Conservation (phyloP, 768 basidiomycete species). For the Mycena latifolia region DNA sequence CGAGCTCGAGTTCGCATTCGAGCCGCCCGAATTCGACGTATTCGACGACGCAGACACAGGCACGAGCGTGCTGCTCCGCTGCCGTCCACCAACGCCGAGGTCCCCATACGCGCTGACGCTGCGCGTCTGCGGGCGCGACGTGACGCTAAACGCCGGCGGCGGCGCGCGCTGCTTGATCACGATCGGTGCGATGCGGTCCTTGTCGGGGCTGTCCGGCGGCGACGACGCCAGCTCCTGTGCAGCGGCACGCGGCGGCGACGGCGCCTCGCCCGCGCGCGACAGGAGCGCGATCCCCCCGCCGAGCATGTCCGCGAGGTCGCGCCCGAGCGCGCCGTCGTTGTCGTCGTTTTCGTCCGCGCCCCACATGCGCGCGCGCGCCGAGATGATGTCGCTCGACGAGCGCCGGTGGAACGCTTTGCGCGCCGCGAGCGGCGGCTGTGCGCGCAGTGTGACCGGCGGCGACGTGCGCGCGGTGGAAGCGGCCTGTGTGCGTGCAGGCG, state of each 20-base stretch:
- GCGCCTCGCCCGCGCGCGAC: conserved; percentile 35
- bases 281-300: conserved; percentile 59
- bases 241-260: conserved; percentile 18
- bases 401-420: conserved; percentile 35
- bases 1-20: conserved; percentile 35
- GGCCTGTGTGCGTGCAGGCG: too few relatives aligned
- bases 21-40: conserved; percentile 15
- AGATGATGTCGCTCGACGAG: conserved; percentile 38
- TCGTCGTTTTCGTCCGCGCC: conserved; percentile 18
- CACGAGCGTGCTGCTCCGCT: conserved; percentile 56
- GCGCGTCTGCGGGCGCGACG: conserved; percentile 58
- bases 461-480: too few relatives aligned
- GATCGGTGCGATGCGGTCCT: conserved; percentile 60
- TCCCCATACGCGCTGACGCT: conserved; percentile 23
- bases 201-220: too few relatives aligned
- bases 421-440: conserved; percentile 2
- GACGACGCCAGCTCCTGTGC: too few relatives aligned
- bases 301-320: conserved; percentile 56
- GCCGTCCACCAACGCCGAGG: conserved; percentile 35
- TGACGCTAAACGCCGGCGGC: conserved; percentile 71
- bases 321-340: conserved; percentile 43
- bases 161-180: conserved; percentile 69
- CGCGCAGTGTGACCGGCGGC: neutral
- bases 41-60: conserved; percentile 42
- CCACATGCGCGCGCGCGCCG: conserved; percentile 13